Evolutionary conservation across 1,284 basidiomycete genomes (phyloP), one percentile per base, ranked within the genome.

Genomic region (Thecaphora frezii): DNA sequence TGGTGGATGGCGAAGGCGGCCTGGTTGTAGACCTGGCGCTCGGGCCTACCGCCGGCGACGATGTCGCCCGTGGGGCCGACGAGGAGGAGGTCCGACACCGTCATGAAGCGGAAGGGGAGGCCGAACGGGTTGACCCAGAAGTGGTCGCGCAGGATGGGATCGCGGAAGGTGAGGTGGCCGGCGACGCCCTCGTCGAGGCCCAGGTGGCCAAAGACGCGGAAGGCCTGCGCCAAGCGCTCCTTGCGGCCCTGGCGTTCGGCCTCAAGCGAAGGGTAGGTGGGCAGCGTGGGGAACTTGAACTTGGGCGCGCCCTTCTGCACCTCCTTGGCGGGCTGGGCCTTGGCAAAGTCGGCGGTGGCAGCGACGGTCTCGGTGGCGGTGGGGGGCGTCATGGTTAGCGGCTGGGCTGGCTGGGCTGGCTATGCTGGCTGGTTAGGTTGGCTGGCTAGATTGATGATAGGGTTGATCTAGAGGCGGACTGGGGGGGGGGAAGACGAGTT

Each of bases 151-250:
- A 81, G 80, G 60, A 85, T 81, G 7, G 82, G 81, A 65, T 86
- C 85, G 72, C 85, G 81, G 44, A 86, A 84, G 21, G 86, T 88
- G 59, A 88, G 84, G 73, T 87, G 86, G 46, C 69, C 70, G 21
- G 69, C 69, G 18, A 73, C 68, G 52, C 86, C 86, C 62, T 87
- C 86, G 50, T 85, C 85, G 65, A 82, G 86, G 2, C 85, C 85
- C 22, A 83, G 74, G 52, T 83, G 81, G 24, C 82, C 84, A 82
- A 81, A 84, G 48, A 85, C 83, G 42, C 84, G 78, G 70, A 83
- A 82, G 0, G 83, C 72, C 79, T 83, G 43, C 1, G 83, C 84
- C 26, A 86, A 81, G 25, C 84, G 77, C 64, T 84, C 84, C 76
- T 86, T 86, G 49, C 84, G 69, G 48, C 79, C 83, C 54, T 81